Evolutionary conservation across 345 rosid genomes (phyloP).

Genomic region (Eucalyptus pauciflora): DNA sequence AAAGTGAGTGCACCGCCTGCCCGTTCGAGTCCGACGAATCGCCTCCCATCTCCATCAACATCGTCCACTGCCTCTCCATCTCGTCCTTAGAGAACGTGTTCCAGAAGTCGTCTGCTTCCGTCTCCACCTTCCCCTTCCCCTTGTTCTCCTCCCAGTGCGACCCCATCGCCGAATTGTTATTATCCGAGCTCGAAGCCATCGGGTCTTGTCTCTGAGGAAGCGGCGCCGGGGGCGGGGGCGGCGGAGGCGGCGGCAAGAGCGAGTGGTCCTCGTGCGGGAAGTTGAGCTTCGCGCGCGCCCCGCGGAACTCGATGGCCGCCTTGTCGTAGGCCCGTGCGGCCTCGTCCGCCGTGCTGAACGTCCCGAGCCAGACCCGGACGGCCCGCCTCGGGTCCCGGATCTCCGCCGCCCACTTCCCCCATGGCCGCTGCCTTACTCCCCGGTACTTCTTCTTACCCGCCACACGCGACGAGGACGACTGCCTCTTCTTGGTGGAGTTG

Average conservation of each 20-base stretch:
- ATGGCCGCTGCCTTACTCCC: constrained; percentile 96
- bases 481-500: not conserved
- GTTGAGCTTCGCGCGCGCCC: constrained; percentile 33
- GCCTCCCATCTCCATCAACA: constrained; percentile 44
- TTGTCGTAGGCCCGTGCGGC: constrained; percentile 93
- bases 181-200: not conserved
- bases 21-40: constrained; percentile 44
- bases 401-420: constrained; percentile 99
- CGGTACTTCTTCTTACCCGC: constrained; percentile 64
- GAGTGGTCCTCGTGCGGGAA: constrained; percentile 45
- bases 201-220: not conserved
- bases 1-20: not conserved
- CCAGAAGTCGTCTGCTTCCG: constrained; percentile 5
- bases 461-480: not conserved
- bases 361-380: constrained; percentile 85
- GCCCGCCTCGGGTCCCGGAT: constrained; percentile 84
- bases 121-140: not conserved
- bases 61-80: constrained; percentile 28
- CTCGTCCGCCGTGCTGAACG: constrained; percentile 79
- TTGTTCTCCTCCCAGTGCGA: not conserved
- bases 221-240: not conserved
- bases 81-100: constrained; percentile 24
- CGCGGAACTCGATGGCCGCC: constrained; percentile 47
- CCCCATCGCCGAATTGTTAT: not conserved
- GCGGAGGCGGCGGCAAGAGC: not conserved